phyloP scores from a whole-genome alignment of 1,284 basidiomycete species.

The Trichosporon coremiiforme region DNA sequence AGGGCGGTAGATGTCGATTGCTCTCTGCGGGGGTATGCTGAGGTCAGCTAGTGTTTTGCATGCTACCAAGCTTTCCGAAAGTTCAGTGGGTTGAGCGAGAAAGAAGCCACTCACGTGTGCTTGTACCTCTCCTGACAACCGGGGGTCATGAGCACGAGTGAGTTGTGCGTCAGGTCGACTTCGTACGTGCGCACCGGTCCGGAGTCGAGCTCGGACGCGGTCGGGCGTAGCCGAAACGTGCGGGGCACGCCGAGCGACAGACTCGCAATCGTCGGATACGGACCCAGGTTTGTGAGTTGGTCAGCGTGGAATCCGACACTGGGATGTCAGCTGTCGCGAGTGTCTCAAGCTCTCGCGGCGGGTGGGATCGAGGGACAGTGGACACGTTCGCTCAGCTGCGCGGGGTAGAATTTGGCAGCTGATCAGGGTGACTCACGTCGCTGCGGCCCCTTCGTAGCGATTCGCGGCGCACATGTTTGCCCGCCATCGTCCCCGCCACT shows the following conservation, averaged over 20 bases:
- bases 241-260: constrained; percentile 81
- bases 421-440: constrained; percentile 52
- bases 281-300: constrained; percentile 71
- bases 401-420: neutral
- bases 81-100: too few species aligned
- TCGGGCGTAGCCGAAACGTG: constrained; percentile 68
- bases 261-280: constrained; percentile 89
- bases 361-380: too few species aligned
- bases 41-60: constrained; percentile 5
- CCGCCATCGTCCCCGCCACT: constrained; percentile 76
- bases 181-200: constrained; percentile 72
- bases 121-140: constrained; percentile 88
- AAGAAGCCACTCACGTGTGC: constrained; percentile 58
- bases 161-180: constrained; percentile 79
- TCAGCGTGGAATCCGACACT: constrained; percentile 84
- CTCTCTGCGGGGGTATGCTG: constrained; percentile 69
- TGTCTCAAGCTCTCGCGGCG: too few species aligned
- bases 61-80: too few species aligned
- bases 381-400: too few species aligned
- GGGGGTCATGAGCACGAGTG: constrained; percentile 88
- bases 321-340: neutral
- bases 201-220: constrained; percentile 50
- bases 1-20: constrained; percentile 75
- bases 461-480: constrained; percentile 92
- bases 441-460: constrained; percentile 78